Percentiles rank a stretch among this genome's conserved stretches.
Conservation (phyloP, 2,329 filamentous ascomycete species). For the Thelonectria blattea region DNA sequence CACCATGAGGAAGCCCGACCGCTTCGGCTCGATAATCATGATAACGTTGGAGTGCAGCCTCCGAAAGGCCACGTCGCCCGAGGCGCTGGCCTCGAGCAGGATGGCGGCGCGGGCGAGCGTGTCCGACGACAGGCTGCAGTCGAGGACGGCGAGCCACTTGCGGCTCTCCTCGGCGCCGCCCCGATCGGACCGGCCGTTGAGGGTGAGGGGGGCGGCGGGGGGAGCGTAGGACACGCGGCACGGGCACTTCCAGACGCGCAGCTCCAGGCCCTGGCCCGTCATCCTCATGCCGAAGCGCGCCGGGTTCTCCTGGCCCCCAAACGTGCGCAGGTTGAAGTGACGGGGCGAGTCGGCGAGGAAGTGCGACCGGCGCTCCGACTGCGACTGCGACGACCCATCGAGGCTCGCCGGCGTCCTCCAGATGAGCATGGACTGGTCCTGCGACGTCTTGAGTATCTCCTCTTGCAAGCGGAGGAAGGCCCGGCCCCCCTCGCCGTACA, state of each 20-base stretch:
- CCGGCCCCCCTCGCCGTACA: slow-evolving; percentile 45
- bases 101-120: slow-evolving; percentile 36
- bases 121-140: slow-evolving; percentile 37
- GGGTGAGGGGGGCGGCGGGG: not conserved
- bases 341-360: slow-evolving; percentile 35
- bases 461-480: slow-evolving; percentile 45
- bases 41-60: slow-evolving; percentile 34
- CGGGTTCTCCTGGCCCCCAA: slow-evolving; percentile 35
- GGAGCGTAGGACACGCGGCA: slow-evolving; percentile 34
- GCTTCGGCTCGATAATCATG: slow-evolving; percentile 35
- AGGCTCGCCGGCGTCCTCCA: slow-evolving; percentile 32
- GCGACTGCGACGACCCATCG: not conserved
- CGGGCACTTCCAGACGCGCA: slow-evolving; percentile 38
- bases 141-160: slow-evolving; percentile 37
- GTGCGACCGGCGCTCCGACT: slow-evolving; percentile 31
- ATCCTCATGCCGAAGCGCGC: slow-evolving; percentile 31
- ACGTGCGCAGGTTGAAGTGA: slow-evolving; percentile 37
- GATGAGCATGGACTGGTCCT: slow-evolving; percentile 46
- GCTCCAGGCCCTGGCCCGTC: slow-evolving; percentile 33
- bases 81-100: slow-evolving; percentile 33
- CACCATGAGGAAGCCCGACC: slow-evolving; percentile 20
- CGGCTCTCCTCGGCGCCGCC: slow-evolving; percentile 22
- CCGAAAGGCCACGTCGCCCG: slow-evolving; percentile 28
- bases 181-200: slow-evolving; percentile 29
- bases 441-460: slow-evolving; percentile 42